Evolutionary conservation across 2,329 filamentous ascomycete species (phyloP).

Genomic region (Trichoderma breve): DNA sequence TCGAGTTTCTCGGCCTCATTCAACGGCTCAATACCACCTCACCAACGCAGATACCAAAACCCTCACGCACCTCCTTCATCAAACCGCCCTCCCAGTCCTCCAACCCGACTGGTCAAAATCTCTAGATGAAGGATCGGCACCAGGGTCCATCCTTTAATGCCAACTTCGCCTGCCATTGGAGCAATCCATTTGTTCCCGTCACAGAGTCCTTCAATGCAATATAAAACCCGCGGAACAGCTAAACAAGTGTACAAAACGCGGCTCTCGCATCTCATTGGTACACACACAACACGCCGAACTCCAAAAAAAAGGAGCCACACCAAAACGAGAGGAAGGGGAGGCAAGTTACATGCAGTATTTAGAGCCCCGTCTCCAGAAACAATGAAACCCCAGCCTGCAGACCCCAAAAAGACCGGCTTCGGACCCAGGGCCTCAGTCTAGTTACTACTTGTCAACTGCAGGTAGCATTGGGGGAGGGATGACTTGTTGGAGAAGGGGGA

Average conservation of each 20-base stretch:
- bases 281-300: neutral
- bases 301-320: neutral
- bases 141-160: neutral
- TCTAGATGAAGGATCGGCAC: slow-evolving; percentile 8
- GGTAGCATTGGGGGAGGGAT: neutral
- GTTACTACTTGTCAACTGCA: neutral
- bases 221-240: neutral
- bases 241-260: neutral
- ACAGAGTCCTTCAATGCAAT: neutral
- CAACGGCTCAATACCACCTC: neutral
- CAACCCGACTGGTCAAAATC: slow-evolving; percentile 1
- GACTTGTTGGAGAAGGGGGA: neutral
- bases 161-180: neutral
- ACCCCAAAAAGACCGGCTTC: neutral
- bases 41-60: neutral
- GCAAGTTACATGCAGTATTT: neutral
- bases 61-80: neutral
- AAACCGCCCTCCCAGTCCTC: neutral
- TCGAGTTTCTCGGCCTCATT: neutral
- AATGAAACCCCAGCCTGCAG: slow-evolving; percentile 15
- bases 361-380: neutral
- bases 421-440: neutral
- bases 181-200: neutral
- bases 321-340: neutral
- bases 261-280: neutral